These are phyloP conservation scores for Penicillium janthinellum DNA, from an alignment of 2,329 filamentous ascomycete species.

Conservation along the genomic window DNA sequence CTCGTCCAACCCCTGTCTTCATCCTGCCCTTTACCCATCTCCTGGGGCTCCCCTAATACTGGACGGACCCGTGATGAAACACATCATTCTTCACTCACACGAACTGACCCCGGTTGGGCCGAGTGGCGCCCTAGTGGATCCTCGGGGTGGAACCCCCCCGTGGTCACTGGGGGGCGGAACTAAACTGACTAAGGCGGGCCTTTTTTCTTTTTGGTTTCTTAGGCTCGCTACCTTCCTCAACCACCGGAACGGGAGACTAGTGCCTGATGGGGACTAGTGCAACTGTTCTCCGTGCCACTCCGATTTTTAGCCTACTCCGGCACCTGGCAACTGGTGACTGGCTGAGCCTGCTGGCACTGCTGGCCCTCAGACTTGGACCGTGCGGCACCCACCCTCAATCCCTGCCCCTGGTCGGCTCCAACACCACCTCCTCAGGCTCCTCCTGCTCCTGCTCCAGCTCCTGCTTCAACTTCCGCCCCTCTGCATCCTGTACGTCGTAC, in stretches of 20 bases:
- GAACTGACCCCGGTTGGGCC: conserved; percentile 22
- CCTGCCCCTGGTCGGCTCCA: conserved; percentile 12
- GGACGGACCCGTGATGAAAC: not conserved
- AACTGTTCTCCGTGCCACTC: conserved; percentile 29
- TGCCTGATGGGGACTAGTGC: conserved; percentile 21
- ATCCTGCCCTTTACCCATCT: not conserved
- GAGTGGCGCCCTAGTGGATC: conserved; percentile 27
- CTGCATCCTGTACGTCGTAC: not conserved
- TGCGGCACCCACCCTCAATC: conserved; percentile 17
- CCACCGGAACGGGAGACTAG: conserved; percentile 12
- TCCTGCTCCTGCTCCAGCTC: not conserved
- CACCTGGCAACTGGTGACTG: conserved; percentile 5
- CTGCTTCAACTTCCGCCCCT: not conserved
- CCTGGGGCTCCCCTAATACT: not conserved
- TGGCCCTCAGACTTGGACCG: conserved; percentile 18
- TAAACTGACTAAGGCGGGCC: conserved; percentile 13
- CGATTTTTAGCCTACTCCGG: conserved; percentile 25
- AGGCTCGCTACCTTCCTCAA: not conserved
- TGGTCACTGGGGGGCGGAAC: conserved; percentile 16
- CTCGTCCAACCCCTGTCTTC: not conserved
- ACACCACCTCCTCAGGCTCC: not conserved
- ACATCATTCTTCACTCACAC: conserved; percentile 1
- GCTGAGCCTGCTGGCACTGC: not conserved
- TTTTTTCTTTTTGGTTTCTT: not conserved
- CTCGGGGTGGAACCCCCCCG: conserved; percentile 24